These are phyloP conservation scores for Pyrrhoderma lamaoense DNA, from an alignment of 1,284 basidiomycete species.

Conservation along the genomic window DNA sequence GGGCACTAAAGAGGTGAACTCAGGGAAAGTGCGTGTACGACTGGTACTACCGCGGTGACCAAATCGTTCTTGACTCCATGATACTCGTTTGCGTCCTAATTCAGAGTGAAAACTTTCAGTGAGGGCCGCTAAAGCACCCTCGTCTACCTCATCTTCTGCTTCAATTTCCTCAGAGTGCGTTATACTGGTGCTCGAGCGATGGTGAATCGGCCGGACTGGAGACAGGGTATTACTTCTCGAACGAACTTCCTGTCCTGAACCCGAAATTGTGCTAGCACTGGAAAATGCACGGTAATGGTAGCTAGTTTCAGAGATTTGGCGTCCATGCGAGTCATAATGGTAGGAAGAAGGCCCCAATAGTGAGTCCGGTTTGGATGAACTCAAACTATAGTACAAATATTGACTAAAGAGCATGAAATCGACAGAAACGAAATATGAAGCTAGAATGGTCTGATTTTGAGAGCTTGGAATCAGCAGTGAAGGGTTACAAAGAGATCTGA, in stretches of 20 bases:
- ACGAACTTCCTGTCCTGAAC: conserved; percentile 40
- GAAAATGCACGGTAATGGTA: conserved; percentile 62
- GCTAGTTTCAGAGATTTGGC: conserved; percentile 62
- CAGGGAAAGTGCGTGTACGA: conserved; percentile 5
- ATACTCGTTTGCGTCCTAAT: conserved; percentile 48
- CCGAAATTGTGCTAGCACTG: conserved; percentile 54
- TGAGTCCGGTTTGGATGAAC: conserved; percentile 27
- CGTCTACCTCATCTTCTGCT: conserved; percentile 44
- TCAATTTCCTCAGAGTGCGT: conserved; percentile 25
- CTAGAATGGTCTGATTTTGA: conserved; percentile 68
- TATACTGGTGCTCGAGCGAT: conserved; percentile 8
- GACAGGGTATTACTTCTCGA: neutral
- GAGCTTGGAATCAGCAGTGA: neutral
- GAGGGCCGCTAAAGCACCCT: conserved; percentile 45
- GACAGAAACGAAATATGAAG: conserved; percentile 78
- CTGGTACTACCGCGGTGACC: conserved; percentile 13
- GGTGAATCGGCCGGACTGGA: conserved; percentile 18
- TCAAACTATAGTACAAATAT: conserved; percentile 65
- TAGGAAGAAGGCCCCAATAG: conserved; percentile 22
- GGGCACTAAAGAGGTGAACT: conserved; percentile 8
- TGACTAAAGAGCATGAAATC: conserved; percentile 71
- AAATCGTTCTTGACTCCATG: conserved; percentile 57
- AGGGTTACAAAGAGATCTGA: neutral
- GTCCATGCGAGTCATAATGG: conserved; percentile 23
- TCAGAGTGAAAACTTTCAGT: conserved; percentile 71